Evolutionary conservation across 2,329 filamentous ascomycete species (phyloP).

Genomic region (Celoporthe dispersa): DNA sequence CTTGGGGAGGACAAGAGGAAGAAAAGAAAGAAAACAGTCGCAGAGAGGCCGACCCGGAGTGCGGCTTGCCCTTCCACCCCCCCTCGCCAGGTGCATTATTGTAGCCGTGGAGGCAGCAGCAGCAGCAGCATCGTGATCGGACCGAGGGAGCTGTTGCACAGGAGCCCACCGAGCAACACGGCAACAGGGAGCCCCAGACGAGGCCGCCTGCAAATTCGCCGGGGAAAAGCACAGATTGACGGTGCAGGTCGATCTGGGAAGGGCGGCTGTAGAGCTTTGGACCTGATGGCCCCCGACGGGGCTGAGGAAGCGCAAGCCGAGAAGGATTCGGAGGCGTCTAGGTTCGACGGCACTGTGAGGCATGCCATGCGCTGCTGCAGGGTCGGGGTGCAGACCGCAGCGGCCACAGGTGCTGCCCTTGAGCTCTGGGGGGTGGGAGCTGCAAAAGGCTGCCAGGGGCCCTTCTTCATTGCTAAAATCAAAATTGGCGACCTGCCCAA

Average conservation of each 20-base stretch:
- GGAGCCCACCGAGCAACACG: conserved; percentile 21
- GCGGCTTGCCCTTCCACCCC: conserved; percentile 12
- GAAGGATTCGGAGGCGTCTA: conserved; percentile 32
- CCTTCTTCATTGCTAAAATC: neutral
- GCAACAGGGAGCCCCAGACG: neutral
- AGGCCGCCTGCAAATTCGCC: conserved; percentile 7
- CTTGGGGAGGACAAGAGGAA: neutral
- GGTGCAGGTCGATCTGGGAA: conserved; percentile 12
- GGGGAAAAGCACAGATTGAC: neutral
- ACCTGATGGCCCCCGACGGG: conserved; percentile 9
- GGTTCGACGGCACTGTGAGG: conserved; percentile 29
- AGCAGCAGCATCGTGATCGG: conserved; percentile 24
- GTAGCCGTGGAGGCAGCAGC: neutral
- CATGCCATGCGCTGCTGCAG: conserved; percentile 32
- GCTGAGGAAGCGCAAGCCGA: conserved; percentile 20
- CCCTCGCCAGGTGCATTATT: neutral
- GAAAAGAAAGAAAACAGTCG: neutral
- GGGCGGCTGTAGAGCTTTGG: conserved; percentile 11
- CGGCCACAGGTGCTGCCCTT: conserved; percentile 23
- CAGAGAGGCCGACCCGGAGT: conserved; percentile 18
- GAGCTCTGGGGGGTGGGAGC: conserved; percentile 14
- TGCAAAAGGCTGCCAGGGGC: conserved; percentile 15
- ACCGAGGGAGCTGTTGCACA: conserved; percentile 25
- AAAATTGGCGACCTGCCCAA: conserved; percentile 11
- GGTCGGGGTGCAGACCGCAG: conserved; percentile 28